Percentiles rank a stretch among this genome's conserved stretches.
These are phyloP conservation scores for Clarireedia monteithiana DNA, from an alignment of 2,329 filamentous ascomycete genomes.

Conservation along the genomic window DNA sequence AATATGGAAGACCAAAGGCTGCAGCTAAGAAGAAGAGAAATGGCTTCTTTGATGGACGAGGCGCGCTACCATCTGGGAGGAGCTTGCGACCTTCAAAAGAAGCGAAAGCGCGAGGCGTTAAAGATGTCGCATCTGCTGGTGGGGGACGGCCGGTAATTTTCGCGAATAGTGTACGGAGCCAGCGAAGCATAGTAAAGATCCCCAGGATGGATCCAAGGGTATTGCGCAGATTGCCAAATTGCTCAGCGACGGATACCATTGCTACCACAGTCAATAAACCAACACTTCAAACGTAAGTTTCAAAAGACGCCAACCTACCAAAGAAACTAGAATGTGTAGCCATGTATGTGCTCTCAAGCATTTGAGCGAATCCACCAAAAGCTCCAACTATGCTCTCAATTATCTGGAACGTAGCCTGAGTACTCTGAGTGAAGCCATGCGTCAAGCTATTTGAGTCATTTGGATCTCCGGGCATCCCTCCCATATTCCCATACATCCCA, in stretches of 20 bases:
- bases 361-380: conserved; percentile 96
- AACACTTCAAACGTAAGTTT: neutral
- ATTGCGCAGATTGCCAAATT: conserved; percentile 88
- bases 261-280: conserved; percentile 43
- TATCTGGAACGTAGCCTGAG: conserved; percentile 94
- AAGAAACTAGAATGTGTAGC: conserved; percentile 98
- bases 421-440: conserved; percentile 91
- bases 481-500: conserved; percentile 36
- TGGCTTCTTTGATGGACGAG: conserved; percentile 83
- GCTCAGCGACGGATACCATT: conserved; percentile 97
- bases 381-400: conserved; percentile 94
- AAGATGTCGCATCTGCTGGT: conserved; percentile 75
- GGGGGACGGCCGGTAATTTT: conserved; percentile 88
- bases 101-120: conserved; percentile 88
- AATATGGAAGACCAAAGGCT: conserved; percentile 89
- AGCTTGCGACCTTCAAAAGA: conserved; percentile 67
- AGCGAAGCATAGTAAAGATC: conserved; percentile 92
- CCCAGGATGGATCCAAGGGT: conserved; percentile 89
- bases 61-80: conserved; percentile 54
- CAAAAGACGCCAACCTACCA: conserved; percentile 48
- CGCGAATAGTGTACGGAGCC: conserved; percentile 84
- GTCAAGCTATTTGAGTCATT: conserved; percentile 92
- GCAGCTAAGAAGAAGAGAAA: conserved; percentile 93
- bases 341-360: conserved; percentile 99
- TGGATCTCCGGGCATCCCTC: conserved; percentile 52